Conservation (phyloP, 306 rosid species). For the Gynostemma pentaphyllum region DNA sequence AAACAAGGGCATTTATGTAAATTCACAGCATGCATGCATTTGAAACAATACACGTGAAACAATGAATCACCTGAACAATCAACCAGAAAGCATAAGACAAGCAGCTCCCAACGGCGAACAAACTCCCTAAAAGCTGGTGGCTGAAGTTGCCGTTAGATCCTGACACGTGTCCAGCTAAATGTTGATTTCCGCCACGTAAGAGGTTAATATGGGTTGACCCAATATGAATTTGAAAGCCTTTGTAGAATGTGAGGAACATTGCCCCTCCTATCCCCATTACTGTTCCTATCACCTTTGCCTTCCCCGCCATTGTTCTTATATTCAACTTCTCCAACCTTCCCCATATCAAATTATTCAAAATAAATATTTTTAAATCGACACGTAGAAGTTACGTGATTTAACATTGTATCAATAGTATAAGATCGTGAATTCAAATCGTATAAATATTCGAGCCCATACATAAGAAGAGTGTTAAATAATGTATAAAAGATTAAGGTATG, state of each 20-base stretch:
- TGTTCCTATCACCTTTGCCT: slow-evolving; percentile 36
- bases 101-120: slow-evolving; percentile 15
- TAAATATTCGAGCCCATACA: too few species aligned
- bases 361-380: too few species aligned
- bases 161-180: slow-evolving; percentile 11
- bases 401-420: too few species aligned
- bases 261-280: slow-evolving; percentile 37
- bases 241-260: slow-evolving; percentile 35
- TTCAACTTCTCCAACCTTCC: slow-evolving; percentile 30
- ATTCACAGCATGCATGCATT: not conserved
- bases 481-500: too few species aligned
- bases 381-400: too few species aligned
- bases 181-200: not conserved
- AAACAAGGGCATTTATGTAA: too few species aligned
- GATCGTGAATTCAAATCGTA: too few species aligned
- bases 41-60: not conserved
- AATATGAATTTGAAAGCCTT: slow-evolving; percentile 21
- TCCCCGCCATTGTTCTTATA: slow-evolving; percentile 22
- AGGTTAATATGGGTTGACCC: slow-evolving; percentile 22
- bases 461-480: too few species aligned
- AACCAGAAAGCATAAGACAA: slow-evolving; percentile 32
- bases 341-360: too few species aligned
- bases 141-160: not conserved
- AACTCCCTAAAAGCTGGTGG: not conserved
- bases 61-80: slow-evolving; percentile 41